Percentiles rank a stretch among this genome's conserved stretches.
Evolutionary conservation across 2,329 filamentous ascomycete genomes (phyloP).

Genomic region (Acephala macrosclerotiorum): DNA sequence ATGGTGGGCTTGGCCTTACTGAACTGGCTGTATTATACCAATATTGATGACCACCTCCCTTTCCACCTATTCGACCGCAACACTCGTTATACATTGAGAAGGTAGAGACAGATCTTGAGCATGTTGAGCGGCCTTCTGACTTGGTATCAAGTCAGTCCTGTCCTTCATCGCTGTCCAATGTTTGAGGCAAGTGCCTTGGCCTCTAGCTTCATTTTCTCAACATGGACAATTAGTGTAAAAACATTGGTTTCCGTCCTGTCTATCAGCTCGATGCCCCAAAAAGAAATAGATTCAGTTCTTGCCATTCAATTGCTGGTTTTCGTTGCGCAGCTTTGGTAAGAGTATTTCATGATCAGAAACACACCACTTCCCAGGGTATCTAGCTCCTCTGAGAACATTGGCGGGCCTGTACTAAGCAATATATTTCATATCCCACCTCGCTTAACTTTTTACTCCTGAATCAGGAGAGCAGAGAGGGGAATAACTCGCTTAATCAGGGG

Average conservation of each 20-base stretch:
- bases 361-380: background rate
- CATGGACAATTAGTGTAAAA: too few relatives aligned
- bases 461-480: background rate
- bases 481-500: background rate
- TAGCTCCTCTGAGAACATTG: background rate
- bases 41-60: background rate
- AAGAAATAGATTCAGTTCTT: too few relatives aligned
- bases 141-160: background rate
- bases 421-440: background rate
- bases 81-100: too few relatives aligned
- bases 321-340: too few relatives aligned
- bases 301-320: too few relatives aligned
- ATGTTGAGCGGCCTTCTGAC: too few relatives aligned
- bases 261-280: too few relatives aligned
- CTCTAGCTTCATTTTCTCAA: too few relatives aligned
- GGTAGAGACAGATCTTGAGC: too few relatives aligned
- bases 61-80: background rate
- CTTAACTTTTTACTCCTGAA: background rate
- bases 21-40: constrained; percentile 3
- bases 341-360: background rate
- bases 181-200: too few relatives aligned
- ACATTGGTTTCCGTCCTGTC: too few relatives aligned
- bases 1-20: background rate
- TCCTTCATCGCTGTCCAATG: too few relatives aligned
- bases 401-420: background rate